Conservation (phyloP, 495 filamentous ascomycete species). For the Neurospora discreta region DNA sequence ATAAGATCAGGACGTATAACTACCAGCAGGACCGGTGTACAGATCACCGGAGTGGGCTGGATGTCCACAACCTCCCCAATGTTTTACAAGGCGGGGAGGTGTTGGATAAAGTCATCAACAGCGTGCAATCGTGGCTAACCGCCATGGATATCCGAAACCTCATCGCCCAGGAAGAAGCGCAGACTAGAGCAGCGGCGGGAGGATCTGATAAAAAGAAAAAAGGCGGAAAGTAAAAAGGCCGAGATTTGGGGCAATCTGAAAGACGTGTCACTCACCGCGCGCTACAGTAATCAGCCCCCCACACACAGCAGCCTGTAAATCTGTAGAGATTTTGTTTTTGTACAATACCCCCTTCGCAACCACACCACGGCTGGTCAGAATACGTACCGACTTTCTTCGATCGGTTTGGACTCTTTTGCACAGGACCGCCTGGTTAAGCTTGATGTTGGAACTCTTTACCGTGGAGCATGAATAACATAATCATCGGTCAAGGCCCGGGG, state of each 20-base stretch:
- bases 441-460: background rate
- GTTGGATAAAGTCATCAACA: conserved; percentile 69
- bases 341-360: background rate
- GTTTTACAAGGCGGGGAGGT: conserved; percentile 63
- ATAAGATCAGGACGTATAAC: conserved; percentile 95
- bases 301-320: background rate
- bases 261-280: background rate
- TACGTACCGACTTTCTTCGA: background rate
- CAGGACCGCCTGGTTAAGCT: background rate
- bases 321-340: background rate
- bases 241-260: background rate
- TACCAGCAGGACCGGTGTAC: conserved; percentile 88
- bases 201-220: conserved; percentile 15
- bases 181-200: conserved; percentile 7
- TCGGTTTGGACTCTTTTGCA: background rate
- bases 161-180: conserved; percentile 37
- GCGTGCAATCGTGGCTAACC: conserved; percentile 66
- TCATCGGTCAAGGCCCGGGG: background rate
- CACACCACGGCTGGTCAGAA: background rate
- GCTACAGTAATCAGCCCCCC: background rate
- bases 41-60: conserved; percentile 80
- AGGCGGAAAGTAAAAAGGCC: conserved; percentile 19
- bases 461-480: background rate
- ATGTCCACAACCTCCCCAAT: conserved; percentile 69
- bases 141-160: conserved; percentile 66